A percentile compares a stretch with the other conserved stretches of the same genome.
These are phyloP conservation scores for Talaromyces sp. DNA, from an alignment of 2,329 filamentous ascomycete species.

Conservation along the genomic window DNA sequence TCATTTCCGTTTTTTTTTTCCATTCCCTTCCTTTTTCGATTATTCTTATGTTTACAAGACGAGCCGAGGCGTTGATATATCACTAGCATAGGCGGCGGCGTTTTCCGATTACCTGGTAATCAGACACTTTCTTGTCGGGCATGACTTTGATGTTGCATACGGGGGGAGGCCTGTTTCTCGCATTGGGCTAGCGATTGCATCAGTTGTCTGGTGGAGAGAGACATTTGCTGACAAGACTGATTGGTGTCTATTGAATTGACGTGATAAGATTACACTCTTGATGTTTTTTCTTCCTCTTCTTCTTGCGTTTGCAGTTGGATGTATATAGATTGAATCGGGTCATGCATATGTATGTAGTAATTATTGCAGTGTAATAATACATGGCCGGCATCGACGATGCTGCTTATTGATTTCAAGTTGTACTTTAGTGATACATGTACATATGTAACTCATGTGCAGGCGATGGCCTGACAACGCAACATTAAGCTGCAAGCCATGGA, in stretches of 20 bases:
- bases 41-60: background rate
- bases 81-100: background rate
- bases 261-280: background rate
- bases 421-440: no score
- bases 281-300: background rate
- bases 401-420: no score
- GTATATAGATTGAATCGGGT: background rate
- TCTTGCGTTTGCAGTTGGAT: background rate
- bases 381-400: background rate
- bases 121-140: background rate
- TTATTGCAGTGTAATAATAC: background rate
- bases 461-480: background rate
- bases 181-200: background rate
- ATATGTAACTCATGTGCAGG: no score
- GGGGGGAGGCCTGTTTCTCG: background rate
- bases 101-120: background rate
- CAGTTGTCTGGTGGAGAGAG: no score
- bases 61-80: background rate
- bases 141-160: background rate
- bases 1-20: background rate
- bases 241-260: background rate
- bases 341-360: background rate
- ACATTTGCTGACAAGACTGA: background rate
- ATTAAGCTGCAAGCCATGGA: slow-evolving; percentile 10
- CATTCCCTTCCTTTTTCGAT: background rate